These are phyloP conservation scores for Lepraria neglecta DNA, from an alignment of 495 filamentous ascomycete species.

Conservation along the genomic window DNA sequence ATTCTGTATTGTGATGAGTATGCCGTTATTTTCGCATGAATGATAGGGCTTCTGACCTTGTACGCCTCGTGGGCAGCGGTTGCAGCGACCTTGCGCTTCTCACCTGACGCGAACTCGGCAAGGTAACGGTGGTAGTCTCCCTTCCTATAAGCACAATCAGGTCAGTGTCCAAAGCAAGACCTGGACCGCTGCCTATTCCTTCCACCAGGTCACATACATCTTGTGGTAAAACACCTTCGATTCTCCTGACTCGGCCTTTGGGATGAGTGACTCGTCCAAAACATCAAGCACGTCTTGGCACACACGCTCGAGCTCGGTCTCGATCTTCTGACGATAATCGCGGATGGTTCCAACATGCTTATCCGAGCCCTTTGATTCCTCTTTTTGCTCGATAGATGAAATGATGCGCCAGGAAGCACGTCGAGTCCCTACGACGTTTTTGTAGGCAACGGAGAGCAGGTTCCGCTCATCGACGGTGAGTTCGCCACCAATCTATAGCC, in stretches of 20 bases:
- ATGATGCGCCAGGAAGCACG: slow-evolving; percentile 99
- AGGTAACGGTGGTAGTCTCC: slow-evolving; percentile 99
- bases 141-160: slow-evolving; percentile 61
- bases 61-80: slow-evolving; percentile 97
- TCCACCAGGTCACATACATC: slow-evolving; percentile 61
- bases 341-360: slow-evolving; percentile 95
- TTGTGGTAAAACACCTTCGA: slow-evolving; percentile 99
- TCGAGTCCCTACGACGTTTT: slow-evolving; percentile 98
- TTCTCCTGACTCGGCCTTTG: slow-evolving; percentile 96
- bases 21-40: background rate
- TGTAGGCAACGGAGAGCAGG: slow-evolving; percentile 97
- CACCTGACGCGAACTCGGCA: slow-evolving; percentile 95
- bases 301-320: slow-evolving; percentile 94
- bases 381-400: slow-evolving; percentile 99
- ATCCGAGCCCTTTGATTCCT: slow-evolving; percentile 97
- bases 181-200: background rate
- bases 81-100: slow-evolving; percentile 97
- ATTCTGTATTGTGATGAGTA: slow-evolving; percentile 50
- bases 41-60: slow-evolving; percentile 59
- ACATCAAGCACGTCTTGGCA: slow-evolving; percentile 98
- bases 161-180: background rate
- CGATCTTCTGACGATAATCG: slow-evolving; percentile 98
- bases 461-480: slow-evolving; percentile 98
- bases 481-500: slow-evolving; percentile 74
- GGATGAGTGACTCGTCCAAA: slow-evolving; percentile 89